These are phyloP conservation scores for Isabelozyma pseudorhagii DNA, from an alignment of 805 yeast genomes.

Conservation along the genomic window DNA sequence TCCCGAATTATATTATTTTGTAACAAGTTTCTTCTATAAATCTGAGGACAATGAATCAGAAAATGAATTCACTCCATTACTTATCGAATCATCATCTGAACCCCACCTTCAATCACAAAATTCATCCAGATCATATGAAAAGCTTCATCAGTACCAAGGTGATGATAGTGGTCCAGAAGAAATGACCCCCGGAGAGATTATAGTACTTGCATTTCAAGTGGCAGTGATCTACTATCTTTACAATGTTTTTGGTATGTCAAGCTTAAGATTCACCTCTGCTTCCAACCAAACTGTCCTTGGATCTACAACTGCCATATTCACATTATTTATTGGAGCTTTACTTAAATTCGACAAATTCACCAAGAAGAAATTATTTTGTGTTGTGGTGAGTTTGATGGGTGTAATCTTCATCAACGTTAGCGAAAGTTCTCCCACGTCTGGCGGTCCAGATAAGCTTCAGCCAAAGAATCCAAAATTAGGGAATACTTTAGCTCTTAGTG, in stretches of 20 bases:
- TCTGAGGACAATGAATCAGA: background rate
- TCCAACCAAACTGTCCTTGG: constrained; percentile 51
- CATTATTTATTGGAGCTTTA: constrained; percentile 41
- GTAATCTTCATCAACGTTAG: constrained; percentile 44
- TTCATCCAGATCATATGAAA: background rate
- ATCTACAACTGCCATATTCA: constrained; percentile 50
- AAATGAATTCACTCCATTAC: background rate
- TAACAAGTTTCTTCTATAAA: background rate
- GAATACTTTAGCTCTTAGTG: constrained; percentile 41
- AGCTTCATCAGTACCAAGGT: background rate
- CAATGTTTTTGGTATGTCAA: constrained; percentile 38
- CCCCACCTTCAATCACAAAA: background rate
- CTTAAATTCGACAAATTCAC: constrained; percentile 42
- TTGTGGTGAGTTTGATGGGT: constrained; percentile 43
- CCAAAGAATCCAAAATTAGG: constrained; percentile 44
- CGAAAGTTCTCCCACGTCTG: constrained; percentile 11
- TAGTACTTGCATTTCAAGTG: constrained; percentile 34
- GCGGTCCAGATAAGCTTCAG: constrained; percentile 19
- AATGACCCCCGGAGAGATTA: constrained; percentile 26
- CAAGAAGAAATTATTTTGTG: constrained; percentile 39
- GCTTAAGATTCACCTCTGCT: constrained; percentile 49
- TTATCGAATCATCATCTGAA: background rate
- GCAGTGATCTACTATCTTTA: constrained; percentile 40
- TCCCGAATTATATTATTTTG: constrained; percentile 26
- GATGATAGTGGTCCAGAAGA: constrained; percentile 8